Evolutionary conservation across 2,329 filamentous ascomycete species (phyloP), one percentile per base, ranked within the genome.

Genomic region (Neurospora crassa): DNA sequence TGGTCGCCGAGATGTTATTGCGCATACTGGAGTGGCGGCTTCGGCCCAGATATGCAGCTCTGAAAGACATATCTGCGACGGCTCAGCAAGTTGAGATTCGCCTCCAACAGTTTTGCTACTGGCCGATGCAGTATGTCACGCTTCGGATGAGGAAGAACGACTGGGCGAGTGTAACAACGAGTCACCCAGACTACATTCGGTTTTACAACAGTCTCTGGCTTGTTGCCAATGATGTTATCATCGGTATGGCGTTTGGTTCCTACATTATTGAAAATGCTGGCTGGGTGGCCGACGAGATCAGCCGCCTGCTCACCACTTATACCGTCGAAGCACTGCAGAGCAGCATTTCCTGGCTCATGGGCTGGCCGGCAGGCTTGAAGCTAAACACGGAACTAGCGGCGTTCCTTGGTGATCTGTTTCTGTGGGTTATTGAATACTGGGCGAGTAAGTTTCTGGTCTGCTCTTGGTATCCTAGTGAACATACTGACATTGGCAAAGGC

Each of bases 351-450:
- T 99, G 96, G 96, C 85, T 99, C 67, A 97, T 96, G 92, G 92
- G 92, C 70, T 97, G 92, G 90, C 96, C 96, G 10, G 96, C 94
- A 68, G 96, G 96, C 42, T 83, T 99, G 75, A 99, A 99, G 81
- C 87, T 99, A 45, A 99, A 99, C 79, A 94, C 89, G 70, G 95
- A 99, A 80, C 85, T 99, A 47, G 96, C 94, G 2, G 88, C 89
- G n/a, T 99, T 99, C 76, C 86, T 99, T 14, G 96, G 96, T 74
- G 95, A 98, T 78, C 83, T 99, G 3, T 99, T 99, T 78, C 84
- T 98, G 2, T 99, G 96, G 96, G 96, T 99, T 68, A 98, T 99
- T 75, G 94, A 97, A 75, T 96, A 97, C 79, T 99, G 96, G 96
- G 92, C 93, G 71, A 91, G 92, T 92, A 83, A 79, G 88, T 83